These are phyloP conservation scores for Crithidia acanthocephali DNA, from an alignment of 208 protist species.

Conservation along the genomic window DNA sequence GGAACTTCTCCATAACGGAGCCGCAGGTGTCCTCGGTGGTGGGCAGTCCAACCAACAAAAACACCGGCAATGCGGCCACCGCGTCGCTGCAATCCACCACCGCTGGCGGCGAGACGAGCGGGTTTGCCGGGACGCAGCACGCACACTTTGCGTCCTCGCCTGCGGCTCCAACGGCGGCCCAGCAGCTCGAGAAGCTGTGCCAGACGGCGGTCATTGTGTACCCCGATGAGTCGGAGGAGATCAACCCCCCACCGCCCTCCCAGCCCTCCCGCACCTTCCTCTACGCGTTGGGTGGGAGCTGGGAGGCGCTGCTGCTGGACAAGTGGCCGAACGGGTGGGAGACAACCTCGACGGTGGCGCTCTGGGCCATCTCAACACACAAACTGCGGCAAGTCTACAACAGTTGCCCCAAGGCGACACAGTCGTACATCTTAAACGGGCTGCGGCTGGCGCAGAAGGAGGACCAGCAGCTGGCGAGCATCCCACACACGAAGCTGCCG, in stretches of 20 bases:
- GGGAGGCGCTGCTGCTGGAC: constrained; percentile 84
- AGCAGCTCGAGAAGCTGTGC: constrained; percentile 16
- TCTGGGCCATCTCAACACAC: constrained; percentile 80
- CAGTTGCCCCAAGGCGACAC: constrained; percentile 50
- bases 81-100: neutral
- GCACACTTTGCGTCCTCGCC: neutral
- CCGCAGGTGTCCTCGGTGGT: neutral
- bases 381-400: constrained; percentile 82
- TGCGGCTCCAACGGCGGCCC: constrained; percentile 4
- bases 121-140: neutral
- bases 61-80: neutral
- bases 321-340: constrained; percentile 92
- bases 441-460: constrained; percentile 67
- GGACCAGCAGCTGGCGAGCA: constrained; percentile 56
- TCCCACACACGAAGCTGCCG: constrained; percentile 73
- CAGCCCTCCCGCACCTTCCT: constrained; percentile 59
- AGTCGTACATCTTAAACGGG: constrained; percentile 62
- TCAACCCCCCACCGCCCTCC: constrained; percentile 73
- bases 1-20: constrained; percentile 31
- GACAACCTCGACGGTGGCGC: constrained; percentile 71
- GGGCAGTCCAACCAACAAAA: neutral
- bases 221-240: constrained; percentile 77
- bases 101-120: neutral
- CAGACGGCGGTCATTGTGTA: constrained; percentile 19
- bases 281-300: constrained; percentile 71